Evolutionary conservation across 257 asterid species (phyloP).

Genomic region (Fraxinus cuspidata): DNA sequence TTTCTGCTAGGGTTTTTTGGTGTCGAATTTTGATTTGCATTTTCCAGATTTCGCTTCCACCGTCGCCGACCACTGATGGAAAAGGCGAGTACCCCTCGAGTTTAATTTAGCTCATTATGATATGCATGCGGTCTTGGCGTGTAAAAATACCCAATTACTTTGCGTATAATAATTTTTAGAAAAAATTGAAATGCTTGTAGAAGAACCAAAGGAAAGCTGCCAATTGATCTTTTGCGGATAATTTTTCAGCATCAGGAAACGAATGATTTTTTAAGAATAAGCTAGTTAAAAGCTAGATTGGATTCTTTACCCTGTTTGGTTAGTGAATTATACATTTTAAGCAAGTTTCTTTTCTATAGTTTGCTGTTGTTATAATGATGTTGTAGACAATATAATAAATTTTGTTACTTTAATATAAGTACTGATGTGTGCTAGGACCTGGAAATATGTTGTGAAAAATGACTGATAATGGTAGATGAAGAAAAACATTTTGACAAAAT

Average conservation of each 20-base stretch:
- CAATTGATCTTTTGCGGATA: background rate
- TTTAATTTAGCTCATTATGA: background rate
- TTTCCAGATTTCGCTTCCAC: constrained; percentile 22
- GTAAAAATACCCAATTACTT: background rate
- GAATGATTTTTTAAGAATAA: background rate
- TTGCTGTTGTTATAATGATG: background rate
- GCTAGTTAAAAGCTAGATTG: background rate
- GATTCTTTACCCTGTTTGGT: background rate
- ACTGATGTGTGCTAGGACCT: background rate
- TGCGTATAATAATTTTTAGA: constrained; percentile 7
- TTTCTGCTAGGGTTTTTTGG: constrained; percentile 37
- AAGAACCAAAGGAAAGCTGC: background rate
- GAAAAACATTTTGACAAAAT: background rate
- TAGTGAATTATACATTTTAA: background rate
- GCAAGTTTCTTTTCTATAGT: background rate
- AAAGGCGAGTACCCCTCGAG: constrained; percentile 19
- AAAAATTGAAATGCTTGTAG: background rate
- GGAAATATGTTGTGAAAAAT: background rate
- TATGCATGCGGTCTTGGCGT: background rate
- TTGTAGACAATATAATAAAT: constrained; percentile 1
- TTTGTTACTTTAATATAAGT: background rate
- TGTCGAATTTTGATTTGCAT: background rate
- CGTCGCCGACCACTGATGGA: constrained; percentile 15
- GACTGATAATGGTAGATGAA: background rate
- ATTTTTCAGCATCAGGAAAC: background rate